Base-by-base conservation (phyloP, 2,329 filamentous ascomycete species). In the Xylariaceae sp. region DNA sequence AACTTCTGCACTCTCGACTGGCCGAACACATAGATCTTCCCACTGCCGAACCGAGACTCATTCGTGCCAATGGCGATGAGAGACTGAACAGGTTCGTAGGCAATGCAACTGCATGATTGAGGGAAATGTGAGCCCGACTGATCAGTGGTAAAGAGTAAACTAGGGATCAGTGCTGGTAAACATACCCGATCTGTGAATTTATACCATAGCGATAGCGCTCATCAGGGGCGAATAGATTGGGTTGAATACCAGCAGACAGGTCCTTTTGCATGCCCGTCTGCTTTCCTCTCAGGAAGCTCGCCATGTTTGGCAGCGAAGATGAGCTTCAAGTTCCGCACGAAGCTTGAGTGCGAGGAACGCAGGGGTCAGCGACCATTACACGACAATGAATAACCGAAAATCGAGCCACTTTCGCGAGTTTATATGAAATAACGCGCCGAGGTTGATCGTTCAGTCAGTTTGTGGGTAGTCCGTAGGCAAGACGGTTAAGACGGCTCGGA, bases 21-120 rank as follows among this genome's bases (percentile, higher is more conserved):
- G 43, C 94, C 94, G 69, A 94, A 86, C 63, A 99, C 76, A 72
- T 95, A 95, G 68, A 99, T 88, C 69, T 91, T 86, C 29, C 92
- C 92, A 35, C 84, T 83, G 56, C 91, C 91, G 67, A 89, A 95
- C 66, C 88, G 85, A 61, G 87, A 90, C 72, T 95, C 88, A 68
- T 85, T 88, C 42, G 94, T 99, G 56, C 91, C 94, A 60, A 97
- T 83, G 42, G 94, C 94, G 50, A 99, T 80, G 54, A 99, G 84
- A 31, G 91, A 96, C 70, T 99, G 94, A 9, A 96, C 80, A 1
- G 94, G 91, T 62, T 97, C 91, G 74, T 95, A 97, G 57, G 91
- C 88, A 61, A 97, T 75, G 60, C 87, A 88, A 65, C 89, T 90
- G 65, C 80, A 19, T 7, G 37, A 19, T 19, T 19, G 12, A 11